Evolutionary conservation across 768 basidiomycete species (phyloP), one percentile per base, ranked within the genome.

Genomic region (Trametes gibbosa): DNA sequence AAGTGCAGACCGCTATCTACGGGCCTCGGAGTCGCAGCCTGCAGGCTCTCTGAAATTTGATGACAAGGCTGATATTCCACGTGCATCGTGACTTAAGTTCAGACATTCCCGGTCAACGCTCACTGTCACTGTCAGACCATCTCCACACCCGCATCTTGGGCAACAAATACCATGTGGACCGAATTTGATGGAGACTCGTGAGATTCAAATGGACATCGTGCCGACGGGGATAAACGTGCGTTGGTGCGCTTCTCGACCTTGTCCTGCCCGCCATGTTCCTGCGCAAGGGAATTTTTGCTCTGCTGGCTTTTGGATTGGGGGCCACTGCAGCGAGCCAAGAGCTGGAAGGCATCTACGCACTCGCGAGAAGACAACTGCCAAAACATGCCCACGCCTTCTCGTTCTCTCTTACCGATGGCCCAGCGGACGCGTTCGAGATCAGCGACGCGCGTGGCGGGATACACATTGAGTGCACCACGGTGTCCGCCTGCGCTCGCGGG

Each of bases 401-500:
- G 5, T 75, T 77, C 63, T 34, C 40, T 10, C 53, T 75, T 40
- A 50, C 64, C 1, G 57, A 68, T 0, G 66, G 65, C 2, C 46
- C 63, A 14, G 63, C 65, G 37, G 76, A 77, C 61, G 62, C 67
- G 2, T 76, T 77, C 51, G 66, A 68, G 12, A 46, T 77, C 57
- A 68, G 69, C 56, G 75, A 77, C 40, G 58, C 54, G 1, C 23
- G n/a, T 3, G 43, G 50, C 25, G 67, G 66, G 5, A 68, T 77
- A 46, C 49, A 69, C 24, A 67, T 77, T 13, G 56, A 71, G 25
- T 76, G 75, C 53, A 74, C 70, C 0, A 72, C 74, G 10, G 52
- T 74, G 37, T 75, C 70, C 47, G 76, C 73, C 0, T 77, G 75
- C 47, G 73, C 74, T 8, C 70, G 75, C 2, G 75, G 76, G 0